A percentile compares a stretch with the other conserved stretches of the same genome.
Conservation (phyloP, 106 monocot genomes). For the Ottelia alismoides region DNA sequence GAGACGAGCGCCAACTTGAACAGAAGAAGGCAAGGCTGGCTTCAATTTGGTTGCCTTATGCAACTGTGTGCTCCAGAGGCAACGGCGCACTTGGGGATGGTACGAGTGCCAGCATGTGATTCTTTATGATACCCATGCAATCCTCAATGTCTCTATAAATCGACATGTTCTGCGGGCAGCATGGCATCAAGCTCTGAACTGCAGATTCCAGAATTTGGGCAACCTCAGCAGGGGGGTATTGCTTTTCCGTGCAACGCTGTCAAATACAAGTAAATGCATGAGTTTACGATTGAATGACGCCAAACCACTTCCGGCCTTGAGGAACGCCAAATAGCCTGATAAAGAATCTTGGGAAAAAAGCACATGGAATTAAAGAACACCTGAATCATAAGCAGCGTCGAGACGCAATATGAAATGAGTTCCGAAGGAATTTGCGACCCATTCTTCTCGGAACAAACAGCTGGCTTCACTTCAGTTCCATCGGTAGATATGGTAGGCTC, state of each 20-base stretch:
- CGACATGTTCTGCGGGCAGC: slow-evolving; percentile 61
- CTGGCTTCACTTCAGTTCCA: slow-evolving; percentile 11
- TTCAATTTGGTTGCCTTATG: neutral
- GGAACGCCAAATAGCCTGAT: neutral
- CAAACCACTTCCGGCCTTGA: neutral
- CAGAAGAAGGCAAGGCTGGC: too few relatives aligned
- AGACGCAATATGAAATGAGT: slow-evolving; percentile 65
- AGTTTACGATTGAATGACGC: neutral
- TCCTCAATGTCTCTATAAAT: slow-evolving; percentile 79
- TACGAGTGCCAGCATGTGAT: slow-evolving; percentile 86
- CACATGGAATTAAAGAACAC: slow-evolving; percentile 7
- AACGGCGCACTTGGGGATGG: slow-evolving; percentile 38
- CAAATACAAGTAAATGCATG: neutral
- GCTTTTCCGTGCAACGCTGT: slow-evolving; percentile 73
- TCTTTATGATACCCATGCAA: slow-evolving; percentile 86
- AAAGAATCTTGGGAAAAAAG: neutral
- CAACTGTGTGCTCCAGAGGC: slow-evolving; percentile 16
- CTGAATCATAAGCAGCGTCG: slow-evolving; percentile 83
- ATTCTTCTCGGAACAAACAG: slow-evolving; percentile 10
- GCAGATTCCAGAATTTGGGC: slow-evolving; percentile 88
- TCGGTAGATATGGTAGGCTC: slow-evolving; percentile 16
- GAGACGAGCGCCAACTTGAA: too few relatives aligned
- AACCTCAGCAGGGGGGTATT: slow-evolving; percentile 85
- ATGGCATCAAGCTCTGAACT: slow-evolving; percentile 53
- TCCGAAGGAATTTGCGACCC: slow-evolving; percentile 56